Evolutionary conservation across 768 basidiomycete genomes (phyloP).

Genomic region (Filobasidium wieringae): DNA sequence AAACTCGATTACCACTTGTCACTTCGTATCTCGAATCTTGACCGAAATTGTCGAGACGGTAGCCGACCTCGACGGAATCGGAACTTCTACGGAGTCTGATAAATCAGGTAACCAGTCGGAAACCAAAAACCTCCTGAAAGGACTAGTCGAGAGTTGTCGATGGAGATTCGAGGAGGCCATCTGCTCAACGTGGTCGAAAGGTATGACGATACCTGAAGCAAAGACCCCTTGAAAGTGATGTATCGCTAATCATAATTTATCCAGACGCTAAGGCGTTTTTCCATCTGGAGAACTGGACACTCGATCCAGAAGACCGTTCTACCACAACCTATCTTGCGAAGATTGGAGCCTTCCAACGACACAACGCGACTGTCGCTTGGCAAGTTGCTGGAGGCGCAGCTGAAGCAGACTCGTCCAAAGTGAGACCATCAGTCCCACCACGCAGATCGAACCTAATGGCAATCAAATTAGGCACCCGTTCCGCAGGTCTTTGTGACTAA

Average conservation of each 20-base stretch:
- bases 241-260: background rate
- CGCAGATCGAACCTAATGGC: background rate
- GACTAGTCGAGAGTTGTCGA: constrained; percentile 63
- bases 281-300: constrained; percentile 64
- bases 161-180: constrained; percentile 84
- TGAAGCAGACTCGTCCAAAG: constrained; percentile 38
- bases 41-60: constrained; percentile 77
- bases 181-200: constrained; percentile 66
- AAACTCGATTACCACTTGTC: constrained; percentile 67
- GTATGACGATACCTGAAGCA: constrained; percentile 41
- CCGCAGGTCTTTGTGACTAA: constrained; percentile 56
- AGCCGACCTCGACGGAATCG: constrained; percentile 60
- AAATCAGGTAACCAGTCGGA: constrained; percentile 13
- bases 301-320: constrained; percentile 13
- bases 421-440: background rate
- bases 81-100: constrained; percentile 58
- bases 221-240: background rate
- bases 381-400: constrained; percentile 65
- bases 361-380: constrained; percentile 61
- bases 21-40: constrained; percentile 68
- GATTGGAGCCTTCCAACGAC: constrained; percentile 38
- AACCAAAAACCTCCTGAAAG: constrained; percentile 48
- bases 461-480: constrained; percentile 33
- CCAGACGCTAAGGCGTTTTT: constrained; percentile 74
- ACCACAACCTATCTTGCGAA: constrained; percentile 18